Conservation (phyloP, 129 eudicot genomes). For the Glebionis coronaria region DNA sequence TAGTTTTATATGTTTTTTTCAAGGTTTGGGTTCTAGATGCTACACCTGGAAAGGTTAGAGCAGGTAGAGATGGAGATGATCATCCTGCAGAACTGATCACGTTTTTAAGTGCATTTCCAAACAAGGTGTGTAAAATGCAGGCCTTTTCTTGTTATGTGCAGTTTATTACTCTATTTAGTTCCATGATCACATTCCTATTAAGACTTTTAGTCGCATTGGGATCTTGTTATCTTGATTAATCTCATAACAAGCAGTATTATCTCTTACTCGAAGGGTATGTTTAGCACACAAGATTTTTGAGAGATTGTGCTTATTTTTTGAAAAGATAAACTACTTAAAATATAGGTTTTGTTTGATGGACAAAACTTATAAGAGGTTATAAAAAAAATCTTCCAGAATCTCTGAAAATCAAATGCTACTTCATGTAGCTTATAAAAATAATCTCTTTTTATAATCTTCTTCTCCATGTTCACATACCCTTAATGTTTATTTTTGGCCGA, state of each 20-base stretch:
- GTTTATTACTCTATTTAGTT: background rate
- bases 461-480: too few species aligned
- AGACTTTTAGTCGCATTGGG: background rate
- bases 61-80: constrained; percentile 93
- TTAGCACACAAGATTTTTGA: too few species aligned
- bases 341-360: too few species aligned
- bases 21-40: constrained; percentile 98
- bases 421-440: too few species aligned
- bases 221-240: constrained; percentile 10
- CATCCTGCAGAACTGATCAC: constrained; percentile 91
- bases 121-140: constrained; percentile 43
- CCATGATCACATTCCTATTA: constrained; percentile 1
- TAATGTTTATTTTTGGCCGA: background rate
- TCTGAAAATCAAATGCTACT: too few species aligned
- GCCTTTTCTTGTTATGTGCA: background rate
- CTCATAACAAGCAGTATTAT: constrained; percentile 4
- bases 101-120: constrained; percentile 56
- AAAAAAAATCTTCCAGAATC: too few species aligned
- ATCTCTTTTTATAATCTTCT: too few species aligned
- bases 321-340: too few species aligned
- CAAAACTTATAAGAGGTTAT: too few species aligned
- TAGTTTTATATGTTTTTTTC: background rate
- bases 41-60: constrained; percentile 95
- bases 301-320: too few species aligned
- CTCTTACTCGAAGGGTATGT: too few species aligned